Base-by-base conservation (phyloP, 2,329 filamentous ascomycete genomes). In the Aspergillus hortae region DNA sequence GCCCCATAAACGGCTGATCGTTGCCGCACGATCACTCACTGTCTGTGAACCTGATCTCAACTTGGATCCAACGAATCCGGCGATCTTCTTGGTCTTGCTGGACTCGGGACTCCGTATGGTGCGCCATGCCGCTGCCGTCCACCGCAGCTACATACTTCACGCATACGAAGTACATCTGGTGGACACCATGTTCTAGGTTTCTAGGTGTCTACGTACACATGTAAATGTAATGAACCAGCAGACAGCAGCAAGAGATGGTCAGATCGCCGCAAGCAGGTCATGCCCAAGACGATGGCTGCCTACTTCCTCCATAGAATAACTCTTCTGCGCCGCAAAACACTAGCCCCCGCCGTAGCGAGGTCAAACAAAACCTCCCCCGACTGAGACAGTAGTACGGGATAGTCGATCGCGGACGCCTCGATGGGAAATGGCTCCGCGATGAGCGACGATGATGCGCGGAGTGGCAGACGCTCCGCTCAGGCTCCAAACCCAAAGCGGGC, bases 1-100 rank as follows among this genome's bases (percentile, higher is more conserved):
- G 63, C 65, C 62, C 66, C 66, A 64, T 68, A 64, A 69, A 69
- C 67, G 67, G 67, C 56, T 67, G 66, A 68, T 68, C 65, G 64
- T 62, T 67, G 60, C 62, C 58, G 61, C 61, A 59, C 60, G 61
- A 61, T 63, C 60, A 58, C 48, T 51, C 57, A 47, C 49, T 48
- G 43, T 49, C 35, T 53, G 49, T 57, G 60, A 64, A 63, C 59
- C 57, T 61, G 66, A 66, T 66, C 64, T 61, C 56, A 53, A 54
- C 27, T 17, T 48, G 32, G 35, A 41, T 51, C 52, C 27, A 55
- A 49, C 49, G 27, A 30, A 46, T 36, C 48, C 48, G 53, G 48
- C 53, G 56, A 57, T 57, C 55, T 36, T 45, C 32, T 19, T 49
- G 40, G 40, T 43, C 21, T 25, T 11, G 47, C 25, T 19, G 19